Evolutionary conservation across 805 yeast species (phyloP).

Genomic region (Cyberlindnera japonica): DNA sequence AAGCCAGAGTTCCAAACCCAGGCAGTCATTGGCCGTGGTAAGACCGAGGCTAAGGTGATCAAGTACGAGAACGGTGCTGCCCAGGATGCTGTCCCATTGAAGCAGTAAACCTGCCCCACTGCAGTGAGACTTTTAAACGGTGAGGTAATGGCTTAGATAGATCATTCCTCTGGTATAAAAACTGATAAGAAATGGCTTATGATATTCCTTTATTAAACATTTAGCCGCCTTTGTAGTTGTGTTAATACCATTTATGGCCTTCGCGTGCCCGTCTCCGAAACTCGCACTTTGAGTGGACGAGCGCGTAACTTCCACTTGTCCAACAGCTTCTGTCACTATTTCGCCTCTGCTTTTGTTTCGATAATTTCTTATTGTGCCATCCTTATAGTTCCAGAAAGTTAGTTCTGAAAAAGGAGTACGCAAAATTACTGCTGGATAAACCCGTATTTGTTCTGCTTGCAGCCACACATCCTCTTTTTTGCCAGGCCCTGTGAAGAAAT

Average conservation of each 20-base stretch:
- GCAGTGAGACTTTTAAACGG: background rate
- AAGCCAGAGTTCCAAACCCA: conserved; percentile 79
- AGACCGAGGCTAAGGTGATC: conserved; percentile 70
- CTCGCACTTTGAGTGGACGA: background rate
- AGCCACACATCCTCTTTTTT: background rate
- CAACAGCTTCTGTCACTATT: no score
- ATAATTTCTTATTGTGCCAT: no score
- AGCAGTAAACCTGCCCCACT: conserved; percentile 23
- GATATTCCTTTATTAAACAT: background rate
- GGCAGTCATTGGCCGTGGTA: conserved; percentile 64
- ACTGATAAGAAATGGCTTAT: conserved; percentile 1
- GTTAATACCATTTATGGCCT: background rate
- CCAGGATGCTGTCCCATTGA: conserved; percentile 32
- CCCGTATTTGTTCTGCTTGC: no score
- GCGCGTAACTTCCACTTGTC: background rate
- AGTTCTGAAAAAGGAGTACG: no score
- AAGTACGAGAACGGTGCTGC: conserved; percentile 67
- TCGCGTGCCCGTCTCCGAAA: background rate
- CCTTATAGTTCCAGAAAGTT: no score
- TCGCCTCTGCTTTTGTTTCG: no score
- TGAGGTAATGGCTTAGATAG: conserved; percentile 8
- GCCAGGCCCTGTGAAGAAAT: background rate
- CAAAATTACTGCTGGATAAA: no score
- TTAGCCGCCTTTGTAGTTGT: background rate
- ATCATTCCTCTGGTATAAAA: no score